phyloP scores from a whole-genome alignment of 1,284 basidiomycete genomes.

The Cutaneotrichosporon cutaneum region DNA sequence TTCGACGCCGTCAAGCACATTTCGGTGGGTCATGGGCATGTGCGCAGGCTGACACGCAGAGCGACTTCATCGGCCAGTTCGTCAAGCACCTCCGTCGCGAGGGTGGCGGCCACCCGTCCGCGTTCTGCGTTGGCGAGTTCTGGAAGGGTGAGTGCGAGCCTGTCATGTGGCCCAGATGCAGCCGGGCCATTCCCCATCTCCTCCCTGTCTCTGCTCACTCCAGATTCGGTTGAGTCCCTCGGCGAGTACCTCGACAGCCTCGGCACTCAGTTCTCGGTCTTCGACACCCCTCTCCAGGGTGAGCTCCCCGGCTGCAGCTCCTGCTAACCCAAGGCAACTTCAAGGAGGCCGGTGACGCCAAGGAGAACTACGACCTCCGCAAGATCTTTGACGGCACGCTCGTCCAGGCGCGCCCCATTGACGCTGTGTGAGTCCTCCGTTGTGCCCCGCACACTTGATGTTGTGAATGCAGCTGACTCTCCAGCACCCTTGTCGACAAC shows the following conservation, averaged over 20 bases:
- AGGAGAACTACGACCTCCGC: conserved; percentile 57
- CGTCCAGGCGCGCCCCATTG: conserved; percentile 58
- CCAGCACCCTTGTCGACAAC: conserved; percentile 58
- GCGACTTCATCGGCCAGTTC: conserved; percentile 58
- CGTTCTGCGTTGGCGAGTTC: conserved; percentile 60
- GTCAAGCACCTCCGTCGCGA: conserved; percentile 57
- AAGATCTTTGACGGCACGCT: conserved; percentile 61
- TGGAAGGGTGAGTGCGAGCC: conserved; percentile 52
- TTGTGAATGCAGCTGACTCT: background rate
- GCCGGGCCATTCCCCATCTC: background rate
- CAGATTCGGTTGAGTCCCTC: conserved; percentile 48
- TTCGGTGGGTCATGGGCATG: conserved; percentile 32
- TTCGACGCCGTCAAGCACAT: conserved; percentile 78
- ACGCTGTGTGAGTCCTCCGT: conserved; percentile 56
- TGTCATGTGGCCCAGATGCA: background rate
- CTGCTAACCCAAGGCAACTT: conserved; percentile 43
- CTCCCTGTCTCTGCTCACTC: background rate
- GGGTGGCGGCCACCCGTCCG: conserved; percentile 45
- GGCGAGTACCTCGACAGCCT: conserved; percentile 50
- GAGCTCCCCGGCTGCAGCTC: conserved; percentile 8
- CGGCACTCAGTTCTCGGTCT: conserved; percentile 60
- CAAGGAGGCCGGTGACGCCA: conserved; percentile 58
- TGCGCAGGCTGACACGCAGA: conserved; percentile 18
- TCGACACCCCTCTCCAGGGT: conserved; percentile 60
- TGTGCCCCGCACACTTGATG: too few species aligned